Base-by-base conservation (phyloP, 2,329 filamentous ascomycete genomes). In the Penicillium sp. region DNA sequence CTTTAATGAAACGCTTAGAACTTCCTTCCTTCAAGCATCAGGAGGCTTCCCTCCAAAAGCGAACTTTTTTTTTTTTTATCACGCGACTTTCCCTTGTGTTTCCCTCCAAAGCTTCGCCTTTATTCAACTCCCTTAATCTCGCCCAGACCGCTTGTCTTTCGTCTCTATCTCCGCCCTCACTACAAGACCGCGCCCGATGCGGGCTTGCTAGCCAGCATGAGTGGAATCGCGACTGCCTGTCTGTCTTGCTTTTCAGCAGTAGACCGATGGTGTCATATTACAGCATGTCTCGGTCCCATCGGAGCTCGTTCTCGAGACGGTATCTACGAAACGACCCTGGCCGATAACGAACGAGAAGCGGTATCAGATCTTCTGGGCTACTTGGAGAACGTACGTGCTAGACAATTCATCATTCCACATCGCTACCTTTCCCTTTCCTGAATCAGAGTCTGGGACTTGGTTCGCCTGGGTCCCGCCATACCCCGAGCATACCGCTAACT, bases 351-450 rank as follows among this genome's bases (percentile, higher is more conserved):
- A 79, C 87, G 94, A 70, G 94, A 97, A 80, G 94, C 94, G 55
- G 94, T 99, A 55, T 93, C 94, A 65, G 94, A 99, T 75, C 82
- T 99, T 59, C 82, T 99, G 19, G 90, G 93, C 74, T 97, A 96
- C 76, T 87, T 99, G 65, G 94, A 99, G 79, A 97, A 97, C 74
- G 94, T 97, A 81, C 64, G 85, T 79, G 19, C 33, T 25, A 4
- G 10, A 33, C 36, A 17, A 23, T 43, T 25, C 13, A 39, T 27
- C 35, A 25, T 29, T 45, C 43, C 19, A 33, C 10, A 19, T 45
- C 38, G 27, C 23, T 15, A 44, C 31, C 10, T 45, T 38, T 52
- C 42, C n/a, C 33, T 36, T 50, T 52, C 73, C 81, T 71, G 78
- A n/a, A 51, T 23, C 23, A 21, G 6, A 17, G 10, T 9, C n/a